phyloP scores from a whole-genome alignment of 257 asterid genomes.

The Solanum chmielewskii region DNA sequence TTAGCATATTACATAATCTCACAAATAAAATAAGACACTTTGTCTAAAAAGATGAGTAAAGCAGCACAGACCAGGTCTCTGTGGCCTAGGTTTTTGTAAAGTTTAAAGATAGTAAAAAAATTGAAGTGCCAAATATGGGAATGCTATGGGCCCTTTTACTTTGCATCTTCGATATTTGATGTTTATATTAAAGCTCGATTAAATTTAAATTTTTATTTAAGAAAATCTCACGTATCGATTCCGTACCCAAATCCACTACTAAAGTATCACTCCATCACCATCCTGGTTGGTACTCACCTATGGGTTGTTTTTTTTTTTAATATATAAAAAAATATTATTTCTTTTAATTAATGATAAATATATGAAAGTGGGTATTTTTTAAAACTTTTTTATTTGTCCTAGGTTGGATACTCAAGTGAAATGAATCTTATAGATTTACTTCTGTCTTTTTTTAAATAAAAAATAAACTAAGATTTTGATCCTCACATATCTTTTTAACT shows the following conservation, averaged over 20 bases:
- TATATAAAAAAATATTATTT: too few species aligned
- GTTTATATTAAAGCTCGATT: fast-evolving
- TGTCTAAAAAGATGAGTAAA: neutral
- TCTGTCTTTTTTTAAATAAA: neutral
- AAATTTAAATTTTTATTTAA: fast-evolving
- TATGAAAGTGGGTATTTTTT: neutral
- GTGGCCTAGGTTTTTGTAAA: neutral
- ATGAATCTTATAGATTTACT: neutral
- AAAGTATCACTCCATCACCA: neutral
- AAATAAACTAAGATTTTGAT: neutral
- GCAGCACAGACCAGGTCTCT: neutral
- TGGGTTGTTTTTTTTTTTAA: too few species aligned
- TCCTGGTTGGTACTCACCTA: too few species aligned
- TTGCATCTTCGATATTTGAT: too few species aligned
- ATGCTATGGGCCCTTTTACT: neutral
- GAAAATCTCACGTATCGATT: fast-evolving
- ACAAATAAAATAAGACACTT: neutral
- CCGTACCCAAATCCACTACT: too few species aligned
- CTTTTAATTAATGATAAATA: neutral
- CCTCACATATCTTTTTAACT: neutral
- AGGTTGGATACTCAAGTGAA: neutral
- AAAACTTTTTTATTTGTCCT: neutral
- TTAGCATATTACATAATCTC: neutral
- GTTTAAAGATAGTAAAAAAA: neutral
- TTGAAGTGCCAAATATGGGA: neutral